phyloP scores from a whole-genome alignment of 805 yeast species.

The Cyberlindnera nakhonratchasimensis region DNA sequence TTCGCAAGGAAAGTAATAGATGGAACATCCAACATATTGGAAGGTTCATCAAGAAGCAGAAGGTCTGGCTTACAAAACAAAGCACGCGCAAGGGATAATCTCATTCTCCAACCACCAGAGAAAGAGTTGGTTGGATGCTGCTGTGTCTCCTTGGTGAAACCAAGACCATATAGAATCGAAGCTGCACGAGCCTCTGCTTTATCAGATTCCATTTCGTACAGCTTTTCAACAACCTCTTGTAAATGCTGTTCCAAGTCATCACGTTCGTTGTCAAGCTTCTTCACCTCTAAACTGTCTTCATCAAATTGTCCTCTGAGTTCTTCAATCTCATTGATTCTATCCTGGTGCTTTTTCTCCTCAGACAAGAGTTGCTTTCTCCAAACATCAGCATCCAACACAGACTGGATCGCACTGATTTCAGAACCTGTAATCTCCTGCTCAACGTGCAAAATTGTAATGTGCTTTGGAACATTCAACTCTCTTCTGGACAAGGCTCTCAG shows the following conservation, averaged over 20 bases:
- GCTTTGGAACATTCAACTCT: slow-evolving; percentile 91
- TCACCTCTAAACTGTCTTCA: slow-evolving; percentile 68
- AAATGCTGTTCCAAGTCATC: slow-evolving; percentile 79
- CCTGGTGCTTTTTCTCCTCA: slow-evolving; percentile 73
- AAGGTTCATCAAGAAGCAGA: slow-evolving; percentile 93
- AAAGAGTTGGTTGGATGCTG: slow-evolving; percentile 79
- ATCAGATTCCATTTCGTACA: slow-evolving; percentile 92
- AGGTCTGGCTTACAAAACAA: slow-evolving; percentile 96
- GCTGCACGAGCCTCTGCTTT: slow-evolving; percentile 98
- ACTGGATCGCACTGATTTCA: slow-evolving; percentile 84
- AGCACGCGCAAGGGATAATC: slow-evolving; percentile 96
- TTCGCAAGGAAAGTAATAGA: slow-evolving; percentile 91
- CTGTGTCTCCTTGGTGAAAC: slow-evolving; percentile 89
- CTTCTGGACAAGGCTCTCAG: slow-evolving; percentile 89
- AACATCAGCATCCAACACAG: slow-evolving; percentile 98
- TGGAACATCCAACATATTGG: slow-evolving; percentile 99
- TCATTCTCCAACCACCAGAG: slow-evolving; percentile 99
- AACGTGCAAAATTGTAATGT: slow-evolving; percentile 91
- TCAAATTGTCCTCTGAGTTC: slow-evolving; percentile 65
- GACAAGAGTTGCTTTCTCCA: slow-evolving; percentile 89
- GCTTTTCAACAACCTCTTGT: slow-evolving; percentile 74
- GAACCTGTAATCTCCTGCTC: slow-evolving; percentile 97
- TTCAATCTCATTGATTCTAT: slow-evolving; percentile 74
- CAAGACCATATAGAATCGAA: slow-evolving; percentile 85
- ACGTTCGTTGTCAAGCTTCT: slow-evolving; percentile 83